Evolutionary conservation across 1,284 basidiomycete species (phyloP), one percentile per base, ranked within the genome.

Genomic region (Prillingera fragicola): DNA sequence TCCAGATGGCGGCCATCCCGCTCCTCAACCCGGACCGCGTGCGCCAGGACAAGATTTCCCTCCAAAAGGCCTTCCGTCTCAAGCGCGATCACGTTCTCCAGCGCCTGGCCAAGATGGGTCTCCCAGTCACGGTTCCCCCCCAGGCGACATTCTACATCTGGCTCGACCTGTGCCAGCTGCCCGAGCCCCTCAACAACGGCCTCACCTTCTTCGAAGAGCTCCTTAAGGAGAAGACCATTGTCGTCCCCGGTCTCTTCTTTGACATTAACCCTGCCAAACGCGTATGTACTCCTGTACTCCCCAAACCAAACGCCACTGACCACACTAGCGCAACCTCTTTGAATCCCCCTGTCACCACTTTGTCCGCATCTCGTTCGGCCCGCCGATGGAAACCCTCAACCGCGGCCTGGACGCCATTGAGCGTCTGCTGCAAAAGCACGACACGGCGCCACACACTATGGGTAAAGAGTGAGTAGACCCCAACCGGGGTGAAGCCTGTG

Each of bases 191-290:
- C 33, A 88, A 90, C 73, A 87, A 87, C 56, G 91, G 91, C 17
- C 73, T 95, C 59, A 83, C 85, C 23, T 94, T 96, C 80, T 95
- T 95, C 63, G 91, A 96, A 64, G 91, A 95, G 70, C 75, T 89
- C 27, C 77, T 96, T 33, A 92, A 90, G 55, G 62, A 66, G 44
- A 71, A 70, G 45, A 66, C 65, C 12, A 76, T 75, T 35, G 68
- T 71, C 33, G 71, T 73, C 1, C 70, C 72, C 15, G 74, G 75
- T 5, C 64, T 92, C 53, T 91, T 91, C 77, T 94, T 94, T 46
- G 89, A 92, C 63, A 79, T 85, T 58, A 83, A 91, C 69, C 87
- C 88, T 14, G 62, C 85, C 14, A 60, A 89, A 62, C 76, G 85
- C 56, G 44, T 46, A 23, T n/a, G n/a, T n/a, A 28, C 38, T 33